Evolutionary conservation across 495 filamentous ascomycete genomes (phyloP), one percentile per base, ranked within the genome.

Genomic region (Penicillium turbatum): DNA sequence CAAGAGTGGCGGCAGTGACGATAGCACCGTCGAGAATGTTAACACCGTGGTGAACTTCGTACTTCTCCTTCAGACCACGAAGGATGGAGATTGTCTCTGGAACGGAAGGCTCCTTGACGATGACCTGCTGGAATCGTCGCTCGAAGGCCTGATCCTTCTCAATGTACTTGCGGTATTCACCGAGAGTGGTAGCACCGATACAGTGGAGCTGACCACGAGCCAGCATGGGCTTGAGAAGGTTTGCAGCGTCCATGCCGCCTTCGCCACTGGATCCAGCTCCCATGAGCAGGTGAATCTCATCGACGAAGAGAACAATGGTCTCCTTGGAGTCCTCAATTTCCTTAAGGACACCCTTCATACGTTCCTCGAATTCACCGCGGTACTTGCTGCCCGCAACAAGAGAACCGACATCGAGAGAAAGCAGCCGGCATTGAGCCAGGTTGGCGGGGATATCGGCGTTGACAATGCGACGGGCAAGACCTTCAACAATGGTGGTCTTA

Each of bases 241-340:
- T 98, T 61, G 93, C 93, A 24, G 93, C 95, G 62, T 98, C 93
- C 93, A 98, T 98, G 51, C 93, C 93, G 44, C 93, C 93, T 66
- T 98, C 93, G 40, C 93, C 93, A 53, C 84, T 88, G 29, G 89
- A 81, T 35, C 93, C 93, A 53, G 93, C 93, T 32, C 93, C 93
- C 93, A 98, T 98, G 48, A 98, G 83, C 15, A 98, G 82, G 75
- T 98, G 93, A 44, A 98, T 98, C 64, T 98, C 93, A 65, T 98
- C 93, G 56, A 98, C 92, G 59, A 98, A 98, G 27, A 98, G 83
- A 42, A 98, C 85, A 53, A 98, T 96, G 76, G 89, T 96, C 26
- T 98, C 90, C 66, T 92, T 91, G n/a, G 90, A 90, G 48, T 97
- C 88, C 49, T 90, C 82, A 45, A 98, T 96, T 66, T 98, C 93